phyloP scores from a whole-genome alignment of 78 protist genomes.

The Dictyostelium firmibasis region DNA sequence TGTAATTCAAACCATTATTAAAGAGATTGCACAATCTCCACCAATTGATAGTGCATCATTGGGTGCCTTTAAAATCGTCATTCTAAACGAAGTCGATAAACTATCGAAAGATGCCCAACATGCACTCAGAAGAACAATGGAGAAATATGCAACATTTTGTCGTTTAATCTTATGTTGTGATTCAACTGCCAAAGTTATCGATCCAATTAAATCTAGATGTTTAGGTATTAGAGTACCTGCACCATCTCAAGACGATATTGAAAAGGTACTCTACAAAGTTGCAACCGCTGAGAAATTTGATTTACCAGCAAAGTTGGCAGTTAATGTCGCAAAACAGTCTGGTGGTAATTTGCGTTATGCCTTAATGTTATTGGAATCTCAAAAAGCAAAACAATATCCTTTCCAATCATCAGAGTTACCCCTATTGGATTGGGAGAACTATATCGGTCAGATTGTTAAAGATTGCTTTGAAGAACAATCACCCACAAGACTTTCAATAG shows the following conservation, averaged over 20 bases:
- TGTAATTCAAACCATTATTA: conserved; percentile 95
- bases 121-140: conserved; percentile 99
- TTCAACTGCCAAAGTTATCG: conserved; percentile 87
- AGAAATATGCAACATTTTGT: conserved; percentile 90
- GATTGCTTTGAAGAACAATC: conserved; percentile 85
- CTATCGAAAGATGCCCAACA: conserved; percentile 96
- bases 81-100: conserved; percentile 95
- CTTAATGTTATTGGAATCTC: conserved; percentile 91
- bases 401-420: conserved; percentile 19
- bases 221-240: conserved; percentile 94
- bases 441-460: conserved; percentile 73
- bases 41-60: conserved; percentile 77
- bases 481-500: conserved; percentile 83
- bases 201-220: conserved; percentile 97
- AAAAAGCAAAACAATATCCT: conserved; percentile 77
- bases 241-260: conserved; percentile 86
- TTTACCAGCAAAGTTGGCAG: not conserved
- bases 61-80: conserved; percentile 83
- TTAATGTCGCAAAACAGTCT: conserved; percentile 18
- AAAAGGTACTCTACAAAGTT: conserved; percentile 23
- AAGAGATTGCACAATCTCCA: conserved; percentile 95
- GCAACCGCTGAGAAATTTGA: conserved; percentile 47
- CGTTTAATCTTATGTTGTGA: conserved; percentile 91
- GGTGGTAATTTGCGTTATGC: conserved; percentile 95
- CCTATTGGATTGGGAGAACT: conserved; percentile 94